Base-by-base conservation (phyloP, 495 filamentous ascomycete genomes). In the Neurospora sp. region DNA sequence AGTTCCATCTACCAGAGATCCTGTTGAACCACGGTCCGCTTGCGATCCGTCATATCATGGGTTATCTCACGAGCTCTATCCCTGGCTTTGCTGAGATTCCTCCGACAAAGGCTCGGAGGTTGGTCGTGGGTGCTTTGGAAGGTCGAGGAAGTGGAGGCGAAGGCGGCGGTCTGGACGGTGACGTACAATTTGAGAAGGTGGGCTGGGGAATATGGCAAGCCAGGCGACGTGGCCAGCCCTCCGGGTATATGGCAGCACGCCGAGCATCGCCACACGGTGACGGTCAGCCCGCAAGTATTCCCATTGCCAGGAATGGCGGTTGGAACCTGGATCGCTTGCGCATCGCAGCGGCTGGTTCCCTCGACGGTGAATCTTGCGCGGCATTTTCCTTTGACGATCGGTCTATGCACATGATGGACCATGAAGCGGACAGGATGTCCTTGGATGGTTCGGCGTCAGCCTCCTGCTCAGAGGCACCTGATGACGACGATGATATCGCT, bases 171-270 rank as follows among this genome's bases (percentile, higher is more conserved):
- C 86, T 91, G 54, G 83, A 91, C 72, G 90, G 92, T 76, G 92
- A 95, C 72, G 92, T 98, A 72, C 87, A 92, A 76, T 99, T 98
- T 78, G 92, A 96, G 80, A 99, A 99, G 84, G 92, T 97, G 73
- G 96, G 96, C 74, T 99, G 96, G 96, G 96, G 96, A 70, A 90
- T 93, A 69, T 99, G 96, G 96, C 91, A 96, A 81, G 95, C 95
- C 73, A 90, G 88, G 77, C 87, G 87, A 80, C 89, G 90, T 72
- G 93, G 89, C 37, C 90, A 94, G 75, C 83, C 88, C 16, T 66
- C 87, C 69, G 87, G 88, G 73, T 78, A 76, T 72, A 77, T 75
- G 78, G 78, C 85, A 81, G 75, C 82, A 83, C 70, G 89, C 86
- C 76, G 80, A 80, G 72, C 81, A 78, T 77, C 82, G 79, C 79